Base-by-base conservation (phyloP, 495 filamentous ascomycete genomes). In the Jackrogersella minutella region DNA sequence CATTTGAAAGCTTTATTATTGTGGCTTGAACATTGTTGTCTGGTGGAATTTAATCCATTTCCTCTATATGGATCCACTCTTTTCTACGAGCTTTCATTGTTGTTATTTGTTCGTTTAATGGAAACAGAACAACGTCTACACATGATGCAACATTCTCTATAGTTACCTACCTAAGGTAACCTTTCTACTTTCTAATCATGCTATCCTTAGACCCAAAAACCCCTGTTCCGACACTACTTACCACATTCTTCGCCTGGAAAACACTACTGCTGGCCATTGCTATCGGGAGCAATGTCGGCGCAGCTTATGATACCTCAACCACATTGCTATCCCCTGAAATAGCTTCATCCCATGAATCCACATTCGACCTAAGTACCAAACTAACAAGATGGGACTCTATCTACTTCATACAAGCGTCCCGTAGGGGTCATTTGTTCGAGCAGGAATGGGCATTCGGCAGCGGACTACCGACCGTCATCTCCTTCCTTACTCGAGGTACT, bases 381-480 rank as follows among this genome's bases (percentile, higher is more conserved):
- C 82, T 97, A 36, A 87, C 88, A 0, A 84, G 94, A 76, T 99
- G 95, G 95, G 95, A 99, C 72, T 88, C 91, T 33, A 88, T 99
- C 53, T 98, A 97, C 74, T 98, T 91, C 69, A 79, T 88, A 31
- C 84, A 87, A 55, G 75, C 80, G 41, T 88, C 92, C 0, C 79
- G 83, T 55, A 80, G 87, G 30, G 93, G 92, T 19, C 93, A 97
- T 63, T 50, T 88, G 8, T 93, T 89, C 77, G 95, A 99, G 77
- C 96, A 99, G 78, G 93, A 97, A 78, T 98, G 93, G 93, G 95
- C 96, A 0, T 99, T 97, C 79, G 89, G 92, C 17, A 86, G 81
- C 75, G 87, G 86, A 1, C 86, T 89, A 61, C 83, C 89, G 3
- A 76, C 80, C 43, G 52, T 86, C 33, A 74, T 93, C 26, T 73